Conservation (phyloP, 78 protist genomes). For the Guillardia theta region DNA sequence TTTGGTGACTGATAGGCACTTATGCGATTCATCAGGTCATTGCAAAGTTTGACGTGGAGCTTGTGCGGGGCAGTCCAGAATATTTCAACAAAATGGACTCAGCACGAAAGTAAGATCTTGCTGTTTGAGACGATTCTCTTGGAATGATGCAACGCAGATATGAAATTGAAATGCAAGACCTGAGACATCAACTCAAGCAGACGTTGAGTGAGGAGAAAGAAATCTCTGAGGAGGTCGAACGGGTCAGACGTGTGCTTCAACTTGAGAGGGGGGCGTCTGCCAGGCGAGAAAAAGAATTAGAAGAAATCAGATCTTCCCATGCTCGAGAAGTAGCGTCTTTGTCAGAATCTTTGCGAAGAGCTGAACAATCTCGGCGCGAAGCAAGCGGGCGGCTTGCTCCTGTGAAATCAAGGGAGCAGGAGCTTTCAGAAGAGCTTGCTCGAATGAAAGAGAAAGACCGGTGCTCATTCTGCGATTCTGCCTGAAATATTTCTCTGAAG, state of each 20-base stretch:
- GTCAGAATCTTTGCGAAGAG: neutral
- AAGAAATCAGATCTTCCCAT: neutral
- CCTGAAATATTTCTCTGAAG: neutral
- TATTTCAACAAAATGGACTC: neutral
- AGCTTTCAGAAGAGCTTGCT: neutral
- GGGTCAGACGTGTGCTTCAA: conserved; percentile 1
- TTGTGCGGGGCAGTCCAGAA: neutral
- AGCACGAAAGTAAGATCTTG: too few species aligned
- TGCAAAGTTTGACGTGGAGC: conserved; percentile 15
- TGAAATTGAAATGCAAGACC: neutral
- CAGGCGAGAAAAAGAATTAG: neutral
- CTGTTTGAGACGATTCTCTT: too few species aligned
- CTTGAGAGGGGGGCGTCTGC: neutral
- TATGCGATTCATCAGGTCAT: neutral
- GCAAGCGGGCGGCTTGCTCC: neutral
- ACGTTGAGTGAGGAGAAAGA: neutral
- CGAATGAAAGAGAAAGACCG: conserved; percentile 12
- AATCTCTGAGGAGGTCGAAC: conserved; percentile 17
- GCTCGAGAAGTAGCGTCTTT: neutral
- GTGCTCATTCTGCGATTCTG: neutral
- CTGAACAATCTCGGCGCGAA: neutral
- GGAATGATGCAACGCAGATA: too few species aligned
- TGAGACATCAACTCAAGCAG: neutral
- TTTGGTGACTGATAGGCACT: neutral
- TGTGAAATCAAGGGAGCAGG: neutral